Percentiles rank a stretch among this genome's conserved stretches.
phyloP scores from a whole-genome alignment of 805 yeast genomes.

The Suhomyces sp. region DNA sequence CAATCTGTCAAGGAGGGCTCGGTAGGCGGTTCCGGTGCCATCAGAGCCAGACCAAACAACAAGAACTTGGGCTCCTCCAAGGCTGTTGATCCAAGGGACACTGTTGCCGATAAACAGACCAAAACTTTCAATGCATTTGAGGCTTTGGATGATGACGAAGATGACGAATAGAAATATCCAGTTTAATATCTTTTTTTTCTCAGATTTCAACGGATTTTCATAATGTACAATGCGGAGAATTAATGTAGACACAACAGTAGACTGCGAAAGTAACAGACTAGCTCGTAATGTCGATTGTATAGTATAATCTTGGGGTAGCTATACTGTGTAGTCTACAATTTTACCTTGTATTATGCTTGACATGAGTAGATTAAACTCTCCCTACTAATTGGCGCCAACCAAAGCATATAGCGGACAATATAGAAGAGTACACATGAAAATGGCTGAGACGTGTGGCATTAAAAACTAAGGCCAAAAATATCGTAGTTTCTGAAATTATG shows the following conservation, averaged over 20 bases:
- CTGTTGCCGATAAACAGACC: constrained; percentile 63
- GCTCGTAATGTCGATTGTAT: too few relatives aligned
- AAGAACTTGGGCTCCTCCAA: constrained; percentile 72
- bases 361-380: too few relatives aligned
- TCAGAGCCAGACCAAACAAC: constrained; percentile 66
- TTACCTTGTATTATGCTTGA: too few relatives aligned
- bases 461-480: too few relatives aligned
- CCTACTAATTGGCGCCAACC: too few relatives aligned
- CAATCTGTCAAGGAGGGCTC: constrained; percentile 44
- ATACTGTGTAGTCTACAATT: not conserved
- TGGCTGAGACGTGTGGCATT: too few relatives aligned
- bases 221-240: not conserved
- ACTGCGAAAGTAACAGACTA: not conserved
- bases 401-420: too few relatives aligned
- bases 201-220: not conserved
- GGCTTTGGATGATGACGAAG: constrained; percentile 63
- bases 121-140: constrained; percentile 76
- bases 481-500: too few relatives aligned
- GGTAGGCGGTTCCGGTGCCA: constrained; percentile 20
- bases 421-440: too few relatives aligned
- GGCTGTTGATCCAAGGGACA: constrained; percentile 71
- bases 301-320: not conserved
- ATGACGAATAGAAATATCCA: constrained; percentile 10
- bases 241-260: not conserved
- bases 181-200: not conserved